phyloP scores from a whole-genome alignment of 2,329 filamentous ascomycete species.

The Fusarium redolens region DNA sequence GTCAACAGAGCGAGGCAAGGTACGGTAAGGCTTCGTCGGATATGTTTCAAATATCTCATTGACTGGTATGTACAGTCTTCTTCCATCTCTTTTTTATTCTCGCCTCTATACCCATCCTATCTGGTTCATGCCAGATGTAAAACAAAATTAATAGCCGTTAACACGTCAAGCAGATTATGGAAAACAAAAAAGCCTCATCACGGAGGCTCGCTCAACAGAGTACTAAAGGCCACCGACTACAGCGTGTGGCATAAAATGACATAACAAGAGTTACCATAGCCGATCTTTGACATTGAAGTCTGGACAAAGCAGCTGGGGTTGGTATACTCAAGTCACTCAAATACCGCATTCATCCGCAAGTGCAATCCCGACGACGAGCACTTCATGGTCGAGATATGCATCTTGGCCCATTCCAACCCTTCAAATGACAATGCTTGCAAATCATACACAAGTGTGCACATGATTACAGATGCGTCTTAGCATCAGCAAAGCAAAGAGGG shows the following conservation, averaged over 20 bases:
- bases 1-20: neutral
- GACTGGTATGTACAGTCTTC: conserved; percentile 32
- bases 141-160: conserved; percentile 45
- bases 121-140: conserved; percentile 30
- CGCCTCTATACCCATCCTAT: conserved; percentile 35
- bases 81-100: conserved; percentile 37
- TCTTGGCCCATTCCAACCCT: neutral
- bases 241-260: conserved; percentile 27
- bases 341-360: conserved; percentile 31
- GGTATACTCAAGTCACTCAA: conserved; percentile 29
- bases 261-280: conserved; percentile 2
- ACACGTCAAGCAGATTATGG: conserved; percentile 43
- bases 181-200: conserved; percentile 36
- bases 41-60: conserved; percentile 32
- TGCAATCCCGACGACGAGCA: conserved; percentile 36
- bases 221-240: conserved; percentile 33
- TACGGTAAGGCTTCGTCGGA: neutral
- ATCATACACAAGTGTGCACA: conserved; percentile 35
- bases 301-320: neutral
- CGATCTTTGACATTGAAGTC: conserved; percentile 19
- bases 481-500: conserved; percentile 59
- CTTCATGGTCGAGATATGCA: conserved; percentile 33
- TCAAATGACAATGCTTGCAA: conserved; percentile 4
- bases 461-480: conserved; percentile 46
- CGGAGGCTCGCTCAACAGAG: conserved; percentile 39